Conservation (phyloP, 495 filamentous ascomycete genomes). For the Astrothelium macrocarpum region DNA sequence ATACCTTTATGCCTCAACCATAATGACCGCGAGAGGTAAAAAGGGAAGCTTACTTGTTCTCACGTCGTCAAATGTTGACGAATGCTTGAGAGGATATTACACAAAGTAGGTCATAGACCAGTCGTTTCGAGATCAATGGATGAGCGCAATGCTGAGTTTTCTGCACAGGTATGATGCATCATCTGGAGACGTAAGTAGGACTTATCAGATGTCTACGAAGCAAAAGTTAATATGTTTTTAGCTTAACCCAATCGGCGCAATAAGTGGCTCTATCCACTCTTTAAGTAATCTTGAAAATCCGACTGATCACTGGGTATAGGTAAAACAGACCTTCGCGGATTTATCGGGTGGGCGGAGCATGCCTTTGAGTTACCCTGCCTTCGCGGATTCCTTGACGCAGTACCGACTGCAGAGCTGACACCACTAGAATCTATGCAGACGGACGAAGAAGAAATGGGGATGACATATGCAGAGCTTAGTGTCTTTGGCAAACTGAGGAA, state of each 20-base stretch:
- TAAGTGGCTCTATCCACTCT: conserved; percentile 7
- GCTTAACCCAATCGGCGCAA: conserved; percentile 33
- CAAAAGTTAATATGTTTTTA: neutral
- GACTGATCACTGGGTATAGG: conserved; percentile 5
- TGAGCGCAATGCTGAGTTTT: conserved; percentile 2
- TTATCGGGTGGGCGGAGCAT: conserved; percentile 57
- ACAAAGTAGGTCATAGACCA: conserved; percentile 69
- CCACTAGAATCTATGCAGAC: conserved; percentile 58
- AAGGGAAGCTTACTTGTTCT: conserved; percentile 53
- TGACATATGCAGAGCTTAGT: conserved; percentile 44
- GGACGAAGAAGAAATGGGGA: conserved; percentile 72
- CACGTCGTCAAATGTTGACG: conserved; percentile 51
- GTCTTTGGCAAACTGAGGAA: conserved; percentile 61
- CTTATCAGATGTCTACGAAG: neutral
- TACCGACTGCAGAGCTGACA: conserved; percentile 76
- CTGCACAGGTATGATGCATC: neutral
- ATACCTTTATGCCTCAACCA: conserved; percentile 62
- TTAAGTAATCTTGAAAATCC: neutral
- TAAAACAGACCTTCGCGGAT: conserved; percentile 61
- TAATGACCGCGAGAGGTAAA: conserved; percentile 48
- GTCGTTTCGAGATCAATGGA: too few relatives aligned
- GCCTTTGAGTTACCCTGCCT: conserved; percentile 65
- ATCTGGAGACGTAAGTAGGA: neutral
- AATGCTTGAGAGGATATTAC: conserved; percentile 54
- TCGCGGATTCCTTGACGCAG: conserved; percentile 60